Evolutionary conservation across 2,329 filamentous ascomycete species (phyloP).

Genomic region (Colletotrichum sp.): DNA sequence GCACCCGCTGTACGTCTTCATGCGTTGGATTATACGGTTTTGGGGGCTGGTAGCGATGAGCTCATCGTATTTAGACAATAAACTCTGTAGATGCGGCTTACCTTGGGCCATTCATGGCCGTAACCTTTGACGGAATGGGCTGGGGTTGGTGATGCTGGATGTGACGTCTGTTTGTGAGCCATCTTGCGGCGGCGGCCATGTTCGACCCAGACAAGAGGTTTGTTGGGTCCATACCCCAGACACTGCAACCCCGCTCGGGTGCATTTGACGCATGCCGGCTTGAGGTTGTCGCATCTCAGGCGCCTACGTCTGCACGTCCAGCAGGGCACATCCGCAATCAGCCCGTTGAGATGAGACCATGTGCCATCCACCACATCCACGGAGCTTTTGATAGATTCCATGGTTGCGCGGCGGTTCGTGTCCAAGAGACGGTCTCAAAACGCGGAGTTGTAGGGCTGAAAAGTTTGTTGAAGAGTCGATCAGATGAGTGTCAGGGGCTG

Average conservation of each 20-base stretch:
- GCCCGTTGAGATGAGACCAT: neutral
- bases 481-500: neutral
- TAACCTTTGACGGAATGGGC: neutral
- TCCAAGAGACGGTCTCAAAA: fast-evolving
- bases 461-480: neutral
- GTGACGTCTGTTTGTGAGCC: neutral
- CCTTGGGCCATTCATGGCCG: neutral
- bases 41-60: fast-evolving
- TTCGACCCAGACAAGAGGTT: neutral
- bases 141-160: neutral
- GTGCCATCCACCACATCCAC: neutral
- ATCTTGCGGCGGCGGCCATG: neutral
- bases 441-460: neutral
- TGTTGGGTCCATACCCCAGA: neutral
- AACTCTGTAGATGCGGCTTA: neutral
- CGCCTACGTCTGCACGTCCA: conserved; percentile 3
- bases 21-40: fast-evolving
- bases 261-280: conserved; percentile 24
- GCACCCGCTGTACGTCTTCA: neutral
- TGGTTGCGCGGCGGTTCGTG: fast-evolving
- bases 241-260: conserved; percentile 19
- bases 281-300: conserved; percentile 25
- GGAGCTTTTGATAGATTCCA: neutral
- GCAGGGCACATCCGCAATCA: neutral
- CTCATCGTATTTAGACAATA: neutral